These are phyloP conservation scores for Mucor ambiguus DNA, from an alignment of 371 early-diverging fungal genomes.

Conservation along the genomic window DNA sequence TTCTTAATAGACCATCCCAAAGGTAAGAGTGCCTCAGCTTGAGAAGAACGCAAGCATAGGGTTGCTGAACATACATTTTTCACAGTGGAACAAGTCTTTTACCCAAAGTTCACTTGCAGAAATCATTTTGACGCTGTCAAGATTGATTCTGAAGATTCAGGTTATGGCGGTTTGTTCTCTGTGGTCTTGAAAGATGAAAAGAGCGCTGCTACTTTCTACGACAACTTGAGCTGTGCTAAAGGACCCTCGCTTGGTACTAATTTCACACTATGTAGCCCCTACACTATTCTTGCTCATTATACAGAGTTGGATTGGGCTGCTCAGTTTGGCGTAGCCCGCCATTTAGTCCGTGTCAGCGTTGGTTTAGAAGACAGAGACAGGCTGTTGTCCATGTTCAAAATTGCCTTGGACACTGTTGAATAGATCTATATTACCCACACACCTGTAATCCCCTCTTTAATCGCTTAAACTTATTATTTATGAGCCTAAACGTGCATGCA, in stretches of 20 bases:
- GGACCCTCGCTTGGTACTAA: slow-evolving; percentile 97
- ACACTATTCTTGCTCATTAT: slow-evolving; percentile 94
- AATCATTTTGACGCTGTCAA: slow-evolving; percentile 69
- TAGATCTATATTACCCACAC: neutral
- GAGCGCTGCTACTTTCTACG: slow-evolving; percentile 78
- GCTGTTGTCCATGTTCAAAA: slow-evolving; percentile 65
- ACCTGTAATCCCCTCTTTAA: neutral
- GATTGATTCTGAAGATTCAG: slow-evolving; percentile 54
- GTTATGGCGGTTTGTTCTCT: slow-evolving; percentile 92
- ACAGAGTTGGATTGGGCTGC: slow-evolving; percentile 92
- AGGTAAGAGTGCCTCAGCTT: slow-evolving; percentile 37
- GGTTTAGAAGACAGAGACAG: slow-evolving; percentile 80
- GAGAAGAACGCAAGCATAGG: neutral
- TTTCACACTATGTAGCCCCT: slow-evolving; percentile 94
- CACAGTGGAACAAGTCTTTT: slow-evolving; percentile 73
- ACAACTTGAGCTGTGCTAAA: slow-evolving; percentile 78
- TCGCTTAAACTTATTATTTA: neutral
- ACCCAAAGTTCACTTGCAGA: slow-evolving; percentile 81
- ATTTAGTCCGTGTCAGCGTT: slow-evolving; percentile 87
- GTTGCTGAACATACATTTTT: neutral
- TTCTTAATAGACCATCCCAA: slow-evolving; percentile 65
- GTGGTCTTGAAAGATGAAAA: slow-evolving; percentile 66
- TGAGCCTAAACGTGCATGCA: neutral
- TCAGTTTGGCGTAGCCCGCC: slow-evolving; percentile 74
- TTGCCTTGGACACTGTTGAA: slow-evolving; percentile 71